Base-by-base conservation (phyloP, 2,329 filamentous ascomycete genomes). In the Dryadomyces sulphureus region DNA sequence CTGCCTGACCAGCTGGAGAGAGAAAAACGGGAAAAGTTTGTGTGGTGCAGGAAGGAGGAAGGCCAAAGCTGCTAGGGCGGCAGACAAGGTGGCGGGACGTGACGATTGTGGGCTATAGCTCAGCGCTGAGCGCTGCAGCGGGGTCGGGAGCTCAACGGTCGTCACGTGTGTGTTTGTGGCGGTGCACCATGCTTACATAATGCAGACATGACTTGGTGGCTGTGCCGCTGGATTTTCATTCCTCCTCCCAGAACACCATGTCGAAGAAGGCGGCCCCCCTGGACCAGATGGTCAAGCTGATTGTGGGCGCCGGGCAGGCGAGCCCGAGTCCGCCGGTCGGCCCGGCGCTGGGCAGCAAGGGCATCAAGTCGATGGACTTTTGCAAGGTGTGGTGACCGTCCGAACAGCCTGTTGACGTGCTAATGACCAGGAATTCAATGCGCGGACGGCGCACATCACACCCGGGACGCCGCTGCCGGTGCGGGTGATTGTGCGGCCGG, bases 361-460 rank as follows among this genome's bases (percentile, higher is more conserved):
- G 92, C 72, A 84, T 98, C 52, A 98, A 98, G 72, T 93, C 85
- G 48, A 98, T 98, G 82, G 92, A 98, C 67, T 98, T 96, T 64
- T 96, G 92, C 79, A 96, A 96, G 75, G 90, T 94, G 12, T 8
- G 27, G 38, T 32, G 14, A 2, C 12, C 19, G 7, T 22, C 27
- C 27, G n/a, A n/a, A n/a, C n/a, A n/a, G n/a, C n/a, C n/a, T n/a
- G n/a, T n/a, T n/a, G n/a, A n/a, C n/a, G n/a, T n/a, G 21, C 30
- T 22, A 16, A 38, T 38, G 16, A 34, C 2, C 55, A 96, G 90
- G 92, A 96, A 66, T 96, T 96, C 75, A 96, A 96, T 62, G 90
- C 90, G 30, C 74, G 89, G 57, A 98, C 92, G 45, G 79, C 85
- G 47, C 83, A 94, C 65, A 86, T 94, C 61, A 73, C 68, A 50